These are phyloP conservation scores for Tetrapisispora namnaoensis DNA, from an alignment of 805 yeast genomes.

Conservation along the genomic window DNA sequence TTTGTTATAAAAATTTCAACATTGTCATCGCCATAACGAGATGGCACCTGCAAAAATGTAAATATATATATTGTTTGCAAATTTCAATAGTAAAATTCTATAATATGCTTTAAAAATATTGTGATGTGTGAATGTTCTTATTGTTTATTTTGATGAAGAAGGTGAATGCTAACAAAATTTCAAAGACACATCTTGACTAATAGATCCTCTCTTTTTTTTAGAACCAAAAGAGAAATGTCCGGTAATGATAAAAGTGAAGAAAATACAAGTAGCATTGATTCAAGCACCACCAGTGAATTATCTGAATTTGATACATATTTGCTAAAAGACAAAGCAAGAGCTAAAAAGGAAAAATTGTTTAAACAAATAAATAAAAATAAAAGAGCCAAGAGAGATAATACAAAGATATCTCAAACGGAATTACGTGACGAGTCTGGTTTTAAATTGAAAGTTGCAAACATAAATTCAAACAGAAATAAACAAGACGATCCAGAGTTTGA, in stretches of 20 bases:
- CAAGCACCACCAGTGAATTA: constrained; percentile 1
- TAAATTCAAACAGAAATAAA: constrained; percentile 33
- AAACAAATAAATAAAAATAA: constrained; percentile 4
- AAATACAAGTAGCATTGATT: constrained; percentile 3
- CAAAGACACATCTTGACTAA: neutral
- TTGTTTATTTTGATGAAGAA: neutral
- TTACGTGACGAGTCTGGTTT: constrained; percentile 25
- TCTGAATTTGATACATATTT: constrained; percentile 9
- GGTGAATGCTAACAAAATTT: neutral
- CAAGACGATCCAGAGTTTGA: constrained; percentile 52
- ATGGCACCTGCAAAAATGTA: neutral
- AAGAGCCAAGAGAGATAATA: constrained; percentile 4
- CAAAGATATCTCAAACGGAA: constrained; percentile 6
- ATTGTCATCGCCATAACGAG: neutral
- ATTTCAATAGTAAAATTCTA: no score
- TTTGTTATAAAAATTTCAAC: no score
- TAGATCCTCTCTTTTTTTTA: neutral
- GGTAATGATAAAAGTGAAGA: neutral
- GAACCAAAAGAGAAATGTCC: neutral
- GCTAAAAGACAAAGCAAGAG: constrained; percentile 8
- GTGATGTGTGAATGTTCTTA: no score
- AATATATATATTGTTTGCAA: no score
- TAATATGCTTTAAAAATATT: no score
- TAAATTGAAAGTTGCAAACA: constrained; percentile 19
- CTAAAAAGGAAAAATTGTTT: constrained; percentile 6